These are phyloP conservation scores for Corchorus olitorius DNA, from an alignment of 345 rosid genomes.

Conservation along the genomic window DNA sequence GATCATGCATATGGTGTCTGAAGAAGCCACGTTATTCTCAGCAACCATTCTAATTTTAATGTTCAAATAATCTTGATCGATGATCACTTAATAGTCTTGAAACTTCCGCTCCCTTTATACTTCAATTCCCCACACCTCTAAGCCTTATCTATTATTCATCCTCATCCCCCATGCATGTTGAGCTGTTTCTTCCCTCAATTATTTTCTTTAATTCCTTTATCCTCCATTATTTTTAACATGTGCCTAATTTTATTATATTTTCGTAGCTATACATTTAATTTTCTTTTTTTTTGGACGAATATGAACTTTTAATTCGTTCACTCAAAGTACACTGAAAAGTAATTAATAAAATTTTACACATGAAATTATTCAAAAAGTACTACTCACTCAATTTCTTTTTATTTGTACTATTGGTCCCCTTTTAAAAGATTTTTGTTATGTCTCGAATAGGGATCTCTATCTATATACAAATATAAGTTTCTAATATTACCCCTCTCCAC, in stretches of 20 bases:
- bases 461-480: no score
- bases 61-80: no score
- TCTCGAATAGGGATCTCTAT: no score
- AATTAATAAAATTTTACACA: background rate
- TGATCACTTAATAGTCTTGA: no score
- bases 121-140: background rate
- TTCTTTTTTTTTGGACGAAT: background rate
- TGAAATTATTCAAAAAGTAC: no score
- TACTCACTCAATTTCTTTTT: no score
- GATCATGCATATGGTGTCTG: slow-evolving; percentile 9
- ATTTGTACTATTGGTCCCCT: no score
- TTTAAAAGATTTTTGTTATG: no score
- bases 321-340: background rate
- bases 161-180: background rate
- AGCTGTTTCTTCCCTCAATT: background rate
- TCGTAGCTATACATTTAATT: background rate
- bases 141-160: slow-evolving; percentile 22
- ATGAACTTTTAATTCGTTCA: background rate
- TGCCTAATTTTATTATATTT: background rate
- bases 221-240: no score
- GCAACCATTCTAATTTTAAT: no score
- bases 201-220: background rate
- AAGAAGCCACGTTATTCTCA: slow-evolving; percentile 22
- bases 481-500: no score
- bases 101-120: background rate